Percentiles rank a stretch among this genome's conserved stretches.
phyloP scores from a whole-genome alignment of 2,329 filamentous ascomycete genomes.

The Neurospora sp. region DNA sequence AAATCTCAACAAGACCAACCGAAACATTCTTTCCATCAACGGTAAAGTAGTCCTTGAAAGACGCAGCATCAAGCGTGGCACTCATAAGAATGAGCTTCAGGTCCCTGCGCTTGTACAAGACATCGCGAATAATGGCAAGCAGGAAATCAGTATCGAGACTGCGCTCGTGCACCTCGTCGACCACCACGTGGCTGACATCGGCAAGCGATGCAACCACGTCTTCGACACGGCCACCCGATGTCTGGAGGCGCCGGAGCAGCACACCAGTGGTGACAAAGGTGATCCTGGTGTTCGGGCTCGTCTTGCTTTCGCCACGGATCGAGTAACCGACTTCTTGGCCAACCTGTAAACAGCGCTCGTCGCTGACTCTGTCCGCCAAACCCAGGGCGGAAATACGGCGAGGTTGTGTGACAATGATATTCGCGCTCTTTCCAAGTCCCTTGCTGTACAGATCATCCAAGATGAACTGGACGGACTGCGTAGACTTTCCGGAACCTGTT shows the following conservation, averaged over 20 bases:
- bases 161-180: conserved; percentile 94
- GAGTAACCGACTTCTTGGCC: conserved; percentile 86
- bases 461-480: conserved; percentile 92
- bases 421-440: conserved; percentile 65
- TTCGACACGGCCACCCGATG: conserved; percentile 68
- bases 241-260: conserved; percentile 80
- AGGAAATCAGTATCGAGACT: conserved; percentile 93
- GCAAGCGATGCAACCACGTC: conserved; percentile 74
- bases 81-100: conserved; percentile 93
- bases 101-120: conserved; percentile 63
- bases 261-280: conserved; percentile 96
- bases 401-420: conserved; percentile 93
- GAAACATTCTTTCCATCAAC: conserved; percentile 43
- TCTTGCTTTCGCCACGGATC: conserved; percentile 82
- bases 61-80: conserved; percentile 80
- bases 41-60: conserved; percentile 78
- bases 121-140: conserved; percentile 75
- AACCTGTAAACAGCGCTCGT: conserved; percentile 73
- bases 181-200: conserved; percentile 88
- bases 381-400: conserved; percentile 89
- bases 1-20: conserved; percentile 78
- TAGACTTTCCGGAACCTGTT: conserved; percentile 94
- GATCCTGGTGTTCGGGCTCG: conserved; percentile 67
- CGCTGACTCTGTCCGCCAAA: conserved; percentile 86
- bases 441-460: conserved; percentile 79